A percentile compares a stretch with the other conserved stretches of the same genome.
Conservation (phyloP, 768 basidiomycete genomes). For the Suillus sp. region DNA sequence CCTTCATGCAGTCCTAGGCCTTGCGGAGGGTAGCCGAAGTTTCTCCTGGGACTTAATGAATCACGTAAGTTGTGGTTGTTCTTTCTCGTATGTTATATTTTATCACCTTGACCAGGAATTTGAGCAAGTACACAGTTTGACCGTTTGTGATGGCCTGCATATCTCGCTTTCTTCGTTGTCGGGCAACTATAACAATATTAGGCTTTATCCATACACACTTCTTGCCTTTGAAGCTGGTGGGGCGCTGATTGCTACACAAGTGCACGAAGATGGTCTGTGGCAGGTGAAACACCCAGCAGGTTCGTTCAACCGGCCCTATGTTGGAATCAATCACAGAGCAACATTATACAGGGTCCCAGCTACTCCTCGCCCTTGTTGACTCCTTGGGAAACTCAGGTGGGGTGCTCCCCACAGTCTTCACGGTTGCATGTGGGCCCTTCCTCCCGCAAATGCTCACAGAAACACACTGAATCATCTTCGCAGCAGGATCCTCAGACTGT, state of each 20-base stretch:
- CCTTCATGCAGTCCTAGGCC: slow-evolving; percentile 1
- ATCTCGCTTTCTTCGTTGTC: slow-evolving; percentile 11
- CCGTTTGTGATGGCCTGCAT: slow-evolving; percentile 21
- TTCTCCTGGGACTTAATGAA: slow-evolving; percentile 12
- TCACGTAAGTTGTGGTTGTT: slow-evolving; percentile 3
- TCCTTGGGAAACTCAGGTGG: slow-evolving; percentile 46
- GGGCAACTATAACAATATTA: slow-evolving; percentile 12
- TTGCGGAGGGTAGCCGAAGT: not conserved
- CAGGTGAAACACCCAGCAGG: slow-evolving; percentile 41
- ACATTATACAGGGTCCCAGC: slow-evolving; percentile 38
- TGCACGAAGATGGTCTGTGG: slow-evolving; percentile 39
- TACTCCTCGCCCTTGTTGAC: slow-evolving; percentile 50
- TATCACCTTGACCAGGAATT: not conserved
- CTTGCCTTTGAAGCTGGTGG: slow-evolving; percentile 43
- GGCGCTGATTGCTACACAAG: slow-evolving; percentile 34
- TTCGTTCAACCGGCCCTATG: slow-evolving; percentile 25
- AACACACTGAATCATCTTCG: slow-evolving; percentile 8
- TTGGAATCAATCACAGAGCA: not conserved
- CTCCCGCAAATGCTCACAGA: not conserved
- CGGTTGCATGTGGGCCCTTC: slow-evolving; percentile 35
- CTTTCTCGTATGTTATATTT: slow-evolving; percentile 2
- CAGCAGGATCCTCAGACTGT: slow-evolving; percentile 34
- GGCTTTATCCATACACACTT: slow-evolving; percentile 43
- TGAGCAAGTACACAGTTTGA: slow-evolving; percentile 4
- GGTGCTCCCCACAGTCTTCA: slow-evolving; percentile 36